A percentile compares a stretch with the other conserved stretches of the same genome.
Conservation (phyloP, 495 filamentous ascomycete species). For the Penicillium alfredii region DNA sequence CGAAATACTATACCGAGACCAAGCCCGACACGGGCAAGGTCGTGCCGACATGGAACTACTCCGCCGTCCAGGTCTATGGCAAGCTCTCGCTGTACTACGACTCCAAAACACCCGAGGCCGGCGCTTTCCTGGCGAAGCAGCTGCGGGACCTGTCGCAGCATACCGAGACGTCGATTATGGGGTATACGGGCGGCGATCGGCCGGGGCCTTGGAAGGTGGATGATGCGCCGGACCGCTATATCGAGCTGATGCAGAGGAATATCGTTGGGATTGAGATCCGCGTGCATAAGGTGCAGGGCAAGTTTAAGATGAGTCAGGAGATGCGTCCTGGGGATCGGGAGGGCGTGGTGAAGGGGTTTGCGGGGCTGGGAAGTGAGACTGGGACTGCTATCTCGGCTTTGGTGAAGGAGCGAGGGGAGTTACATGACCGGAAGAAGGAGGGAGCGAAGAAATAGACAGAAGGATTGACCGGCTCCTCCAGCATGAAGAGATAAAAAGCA, state of each 20-base stretch:
- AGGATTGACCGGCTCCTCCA: too few relatives aligned
- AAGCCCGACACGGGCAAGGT: constrained; percentile 51
- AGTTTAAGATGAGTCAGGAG: constrained; percentile 56
- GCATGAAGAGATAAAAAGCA: too few relatives aligned
- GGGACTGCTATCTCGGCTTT: constrained; percentile 33
- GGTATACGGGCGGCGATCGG: too few relatives aligned
- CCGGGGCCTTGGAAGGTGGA: constrained; percentile 39
- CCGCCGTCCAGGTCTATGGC: constrained; percentile 48
- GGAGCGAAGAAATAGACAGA: too few relatives aligned
- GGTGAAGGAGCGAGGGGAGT: constrained; percentile 38
- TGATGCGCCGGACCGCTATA: constrained; percentile 46
- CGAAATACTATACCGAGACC: constrained; percentile 52
- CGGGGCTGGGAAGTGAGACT: constrained; percentile 34
- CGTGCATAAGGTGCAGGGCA: constrained; percentile 45
- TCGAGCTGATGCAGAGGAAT: constrained; percentile 44
- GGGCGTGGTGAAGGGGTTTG: constrained; percentile 48
- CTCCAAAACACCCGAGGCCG: too few relatives aligned
- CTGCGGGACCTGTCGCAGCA: too few relatives aligned
- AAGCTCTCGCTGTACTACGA: constrained; percentile 40
- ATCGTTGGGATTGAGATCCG: constrained; percentile 51
- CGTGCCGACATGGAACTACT: constrained; percentile 55
- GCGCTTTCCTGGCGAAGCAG: too few relatives aligned
- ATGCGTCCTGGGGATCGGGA: constrained; percentile 39
- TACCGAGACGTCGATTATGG: constrained; percentile 38
- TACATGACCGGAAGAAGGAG: constrained; percentile 2